These are phyloP conservation scores for Penicillium sp. DNA, from an alignment of 2,329 filamentous ascomycete species.

Conservation along the genomic window DNA sequence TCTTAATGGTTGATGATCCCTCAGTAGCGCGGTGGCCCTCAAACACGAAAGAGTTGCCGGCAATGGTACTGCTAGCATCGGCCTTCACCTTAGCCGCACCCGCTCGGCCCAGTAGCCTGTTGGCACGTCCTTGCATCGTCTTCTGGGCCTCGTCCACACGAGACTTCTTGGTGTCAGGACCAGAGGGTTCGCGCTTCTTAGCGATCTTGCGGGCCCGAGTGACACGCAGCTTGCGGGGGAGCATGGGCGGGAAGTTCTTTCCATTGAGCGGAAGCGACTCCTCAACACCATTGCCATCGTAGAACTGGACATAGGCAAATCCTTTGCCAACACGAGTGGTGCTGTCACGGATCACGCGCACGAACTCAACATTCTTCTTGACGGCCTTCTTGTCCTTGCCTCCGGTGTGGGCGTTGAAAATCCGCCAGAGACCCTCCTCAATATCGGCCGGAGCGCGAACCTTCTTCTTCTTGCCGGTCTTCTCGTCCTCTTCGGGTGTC, in stretches of 20 bases:
- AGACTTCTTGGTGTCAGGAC: conserved; percentile 17
- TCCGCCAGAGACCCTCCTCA: conserved; percentile 70
- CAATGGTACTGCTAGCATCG: conserved; percentile 25
- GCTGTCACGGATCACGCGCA: conserved; percentile 84
- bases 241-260: conserved; percentile 90
- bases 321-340: conserved; percentile 93
- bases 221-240: conserved; percentile 84
- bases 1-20: conserved; percentile 28
- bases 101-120: conserved; percentile 37
- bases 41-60: conserved; percentile 39
- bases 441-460: conserved; percentile 76
- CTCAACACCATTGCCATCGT: conserved; percentile 84
- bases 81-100: conserved; percentile 37
- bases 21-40: conserved; percentile 45
- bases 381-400: conserved; percentile 39
- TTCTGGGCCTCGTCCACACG: conserved; percentile 27
- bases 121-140: conserved; percentile 40
- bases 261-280: conserved; percentile 82
- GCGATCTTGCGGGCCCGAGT: conserved; percentile 73
- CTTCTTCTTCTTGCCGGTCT: conserved; percentile 66
- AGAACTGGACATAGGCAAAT: conserved; percentile 96
- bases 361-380: conserved; percentile 82
- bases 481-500: conserved; percentile 58
- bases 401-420: conserved; percentile 37
- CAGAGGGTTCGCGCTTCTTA: conserved; percentile 37